A percentile compares a stretch with the other conserved stretches of the same genome.
These are phyloP conservation scores for Talinum fruticosum DNA, from an alignment of 148 eudicot genomes.

Conservation along the genomic window DNA sequence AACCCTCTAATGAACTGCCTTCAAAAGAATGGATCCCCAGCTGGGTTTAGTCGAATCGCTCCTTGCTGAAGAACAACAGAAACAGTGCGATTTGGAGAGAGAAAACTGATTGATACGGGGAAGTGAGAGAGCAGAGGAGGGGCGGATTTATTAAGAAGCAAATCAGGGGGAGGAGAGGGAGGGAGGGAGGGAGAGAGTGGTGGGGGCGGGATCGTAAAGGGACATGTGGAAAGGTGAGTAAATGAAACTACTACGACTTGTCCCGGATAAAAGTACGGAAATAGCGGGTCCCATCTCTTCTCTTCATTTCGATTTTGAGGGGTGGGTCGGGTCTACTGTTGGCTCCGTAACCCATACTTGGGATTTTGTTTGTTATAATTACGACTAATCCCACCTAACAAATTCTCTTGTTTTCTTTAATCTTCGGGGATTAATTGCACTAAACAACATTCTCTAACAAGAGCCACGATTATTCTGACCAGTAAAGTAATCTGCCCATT, in stretches of 20 bases:
- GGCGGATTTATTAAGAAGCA: conserved; percentile 21
- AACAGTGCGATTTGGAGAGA: no score
- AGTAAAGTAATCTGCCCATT: background rate
- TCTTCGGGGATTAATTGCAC: no score
- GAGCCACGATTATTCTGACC: no score
- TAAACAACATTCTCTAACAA: no score
- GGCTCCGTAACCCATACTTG: no score
- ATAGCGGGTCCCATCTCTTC: background rate
- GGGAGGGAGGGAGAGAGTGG: background rate
- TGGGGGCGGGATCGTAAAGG: background rate
- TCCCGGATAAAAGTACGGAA: conserved; percentile 37
- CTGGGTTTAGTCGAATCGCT: background rate
- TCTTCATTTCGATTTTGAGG: background rate
- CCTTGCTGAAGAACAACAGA: no score
- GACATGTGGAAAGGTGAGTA: conserved; percentile 20
- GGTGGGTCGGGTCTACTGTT: background rate
- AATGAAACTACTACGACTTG: conserved; percentile 23
- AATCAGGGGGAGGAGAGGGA: background rate
- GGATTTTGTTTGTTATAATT: no score
- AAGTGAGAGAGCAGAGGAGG: conserved; percentile 7
- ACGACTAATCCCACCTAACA: background rate
- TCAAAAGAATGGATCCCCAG: background rate
- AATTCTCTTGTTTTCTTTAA: background rate
- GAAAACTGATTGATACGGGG: background rate
- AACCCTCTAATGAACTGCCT: conserved; percentile 25